Evolutionary conservation across 768 basidiomycete species (phyloP), one percentile per base, ranked within the genome.

Genomic region (Lentinula guzmanii): DNA sequence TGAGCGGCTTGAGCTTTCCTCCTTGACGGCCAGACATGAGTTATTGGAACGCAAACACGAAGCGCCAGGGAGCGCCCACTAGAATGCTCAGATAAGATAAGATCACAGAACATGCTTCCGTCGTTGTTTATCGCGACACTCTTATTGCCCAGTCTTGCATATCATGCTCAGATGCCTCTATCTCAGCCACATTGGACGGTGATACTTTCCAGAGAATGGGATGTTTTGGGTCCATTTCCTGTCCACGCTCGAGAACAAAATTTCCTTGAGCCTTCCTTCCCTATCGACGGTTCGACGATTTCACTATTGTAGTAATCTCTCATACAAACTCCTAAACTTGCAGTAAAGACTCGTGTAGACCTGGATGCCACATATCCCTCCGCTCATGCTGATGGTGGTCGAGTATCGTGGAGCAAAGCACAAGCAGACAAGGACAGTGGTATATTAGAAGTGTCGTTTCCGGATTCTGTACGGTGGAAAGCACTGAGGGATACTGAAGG

Each of bases 161-260:
- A 21, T 39, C 3, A 39, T n/a, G n/a, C 16, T 10, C 53, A 54
- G 24, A 54, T 54, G 37, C 35, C 37, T 37, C n/a, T 54, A 13
- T 39, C 16, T 3, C 10, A 18, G 13, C 34, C 53, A 54, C 34
- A 58, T 11, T 76, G 72, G 73, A 69, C 53, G 37, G 52, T 74
- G 2, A 63, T 71, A 9, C 48, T 76, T 10, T 67, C 69, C 21
- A 67, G 59, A 21, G 58, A 65, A 4, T 81, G 79, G 78, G 73
- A 79, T 70, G 77, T 79, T 10, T 81, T 94, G 11, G 92, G 91
- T 0, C 92, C 91, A 0, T 93, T 93, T 70, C 91, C 91, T 2
- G 82, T 90, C 35, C 89, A 91, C 62, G 91, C 91, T 10, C 79
- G 91, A 67, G 92, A 93, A 65, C 92, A 93, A 53, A 86, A 93